Conservation (phyloP, 1,139 yeast species). For the Taphrina sp. region DNA sequence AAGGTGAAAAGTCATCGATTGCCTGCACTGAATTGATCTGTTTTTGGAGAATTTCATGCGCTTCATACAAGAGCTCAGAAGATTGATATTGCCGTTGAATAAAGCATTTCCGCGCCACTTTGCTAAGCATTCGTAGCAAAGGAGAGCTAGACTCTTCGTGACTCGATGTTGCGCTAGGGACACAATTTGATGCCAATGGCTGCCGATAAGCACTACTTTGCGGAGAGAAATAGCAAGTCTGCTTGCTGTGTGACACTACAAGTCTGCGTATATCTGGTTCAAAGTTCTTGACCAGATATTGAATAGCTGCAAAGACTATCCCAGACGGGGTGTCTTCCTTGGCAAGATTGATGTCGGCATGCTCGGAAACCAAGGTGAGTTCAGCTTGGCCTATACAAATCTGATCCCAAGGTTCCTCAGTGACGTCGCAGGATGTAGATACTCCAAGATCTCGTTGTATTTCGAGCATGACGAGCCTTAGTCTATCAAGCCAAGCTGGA, state of each 20-base stretch:
- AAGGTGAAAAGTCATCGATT: conserved; percentile 21
- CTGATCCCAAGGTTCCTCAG: neutral
- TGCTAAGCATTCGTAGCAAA: neutral
- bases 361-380: neutral
- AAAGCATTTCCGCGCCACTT: conserved; percentile 10
- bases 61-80: conserved; percentile 8
- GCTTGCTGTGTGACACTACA: neutral
- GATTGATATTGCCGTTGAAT: conserved; percentile 5
- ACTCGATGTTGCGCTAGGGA: no score
- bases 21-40: conserved; percentile 2
- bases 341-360: neutral
- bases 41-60: conserved; percentile 4
- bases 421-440: neutral
- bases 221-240: neutral
- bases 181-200: no score
- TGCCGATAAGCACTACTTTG: neutral
- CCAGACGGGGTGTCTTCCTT: neutral
- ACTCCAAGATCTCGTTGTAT: neutral
- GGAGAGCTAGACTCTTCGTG: neutral
- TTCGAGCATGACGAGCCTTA: neutral
- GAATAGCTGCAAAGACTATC: neutral
- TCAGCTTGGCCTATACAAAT: neutral
- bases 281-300: neutral
- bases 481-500: no score
- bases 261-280: neutral